phyloP scores from a whole-genome alignment of 768 basidiomycete genomes.

The Favolaschia claudopus region DNA sequence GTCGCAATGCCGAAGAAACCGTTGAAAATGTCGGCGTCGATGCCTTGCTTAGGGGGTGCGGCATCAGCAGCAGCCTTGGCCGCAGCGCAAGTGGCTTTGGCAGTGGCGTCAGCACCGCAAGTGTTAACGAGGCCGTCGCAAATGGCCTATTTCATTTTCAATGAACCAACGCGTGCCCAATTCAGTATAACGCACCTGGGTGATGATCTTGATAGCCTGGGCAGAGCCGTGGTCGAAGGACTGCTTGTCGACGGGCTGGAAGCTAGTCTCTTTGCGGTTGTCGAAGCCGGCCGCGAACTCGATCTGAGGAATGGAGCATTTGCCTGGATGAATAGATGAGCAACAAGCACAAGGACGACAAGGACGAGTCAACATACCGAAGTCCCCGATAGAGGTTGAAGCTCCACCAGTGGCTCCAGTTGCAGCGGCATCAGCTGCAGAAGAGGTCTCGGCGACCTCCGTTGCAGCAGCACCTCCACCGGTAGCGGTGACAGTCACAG shows the following conservation, averaged over 20 bases:
- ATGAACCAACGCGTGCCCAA: background rate
- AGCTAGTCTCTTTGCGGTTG: constrained; percentile 61
- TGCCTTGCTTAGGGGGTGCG: constrained; percentile 36
- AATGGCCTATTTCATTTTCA: constrained; percentile 47
- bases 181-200: constrained; percentile 37
- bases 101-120: constrained; percentile 57
- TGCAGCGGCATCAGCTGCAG: constrained; percentile 23
- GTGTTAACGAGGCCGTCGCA: constrained; percentile 60
- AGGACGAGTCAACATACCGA: constrained; percentile 38
- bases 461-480: too few relatives aligned
- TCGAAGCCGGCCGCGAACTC: constrained; percentile 68
- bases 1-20: constrained; percentile 44
- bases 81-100: constrained; percentile 51
- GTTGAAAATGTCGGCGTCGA: constrained; percentile 50
- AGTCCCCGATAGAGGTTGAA: constrained; percentile 46
- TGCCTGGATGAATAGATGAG: constrained; percentile 37
- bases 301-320: constrained; percentile 63
- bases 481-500: too few relatives aligned
- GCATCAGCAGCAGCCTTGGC: constrained; percentile 32
- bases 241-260: constrained; percentile 58
- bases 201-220: constrained; percentile 62
- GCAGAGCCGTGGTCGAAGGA: constrained; percentile 64
- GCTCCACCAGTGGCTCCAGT: constrained; percentile 23
- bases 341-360: background rate
- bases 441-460: background rate